phyloP scores from a whole-genome alignment of 2,329 filamentous ascomycete genomes.

The Alternaria incomplexa region DNA sequence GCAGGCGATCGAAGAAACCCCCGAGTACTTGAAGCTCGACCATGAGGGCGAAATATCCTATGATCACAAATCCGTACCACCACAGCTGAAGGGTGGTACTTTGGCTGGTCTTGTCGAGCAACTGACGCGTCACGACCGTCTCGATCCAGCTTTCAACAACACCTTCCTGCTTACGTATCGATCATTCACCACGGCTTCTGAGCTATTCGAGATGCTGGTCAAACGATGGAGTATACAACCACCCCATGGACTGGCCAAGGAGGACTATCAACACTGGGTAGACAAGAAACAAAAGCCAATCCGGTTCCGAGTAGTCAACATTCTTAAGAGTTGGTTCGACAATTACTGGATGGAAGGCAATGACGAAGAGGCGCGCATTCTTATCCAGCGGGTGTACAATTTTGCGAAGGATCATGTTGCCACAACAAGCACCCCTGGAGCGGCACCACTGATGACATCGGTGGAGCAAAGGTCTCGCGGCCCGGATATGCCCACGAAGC shows the following conservation, averaged over 20 bases:
- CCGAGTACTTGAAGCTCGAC: slow-evolving; percentile 84
- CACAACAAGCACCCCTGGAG: slow-evolving; percentile 90
- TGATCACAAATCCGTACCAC: slow-evolving; percentile 78
- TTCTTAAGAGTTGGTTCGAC: slow-evolving; percentile 97
- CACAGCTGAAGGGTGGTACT: slow-evolving; percentile 86
- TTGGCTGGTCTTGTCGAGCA: slow-evolving; percentile 90
- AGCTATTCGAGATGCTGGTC: slow-evolving; percentile 91
- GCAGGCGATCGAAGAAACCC: slow-evolving; percentile 72
- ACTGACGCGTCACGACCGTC: slow-evolving; percentile 91
- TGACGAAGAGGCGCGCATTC: slow-evolving; percentile 79
- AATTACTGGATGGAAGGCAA: slow-evolving; percentile 98
- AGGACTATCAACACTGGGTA: slow-evolving; percentile 85
- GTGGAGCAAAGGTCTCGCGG: slow-evolving; percentile 88
- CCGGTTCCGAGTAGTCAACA: slow-evolving; percentile 94
- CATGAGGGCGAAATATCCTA: slow-evolving; percentile 89
- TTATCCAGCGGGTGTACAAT: slow-evolving; percentile 86
- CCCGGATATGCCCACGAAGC: slow-evolving; percentile 84
- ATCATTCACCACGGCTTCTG: slow-evolving; percentile 88
- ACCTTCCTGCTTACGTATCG: slow-evolving; percentile 97
- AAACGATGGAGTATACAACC: slow-evolving; percentile 92
- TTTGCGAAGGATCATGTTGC: slow-evolving; percentile 94
- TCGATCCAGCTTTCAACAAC: slow-evolving; percentile 95
- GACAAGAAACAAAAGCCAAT: slow-evolving; percentile 96
- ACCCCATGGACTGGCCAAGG: slow-evolving; percentile 75
- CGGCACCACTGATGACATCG: slow-evolving; percentile 80